Conservation (phyloP, 1,284 basidiomycete species). For the Heliocybe sulcata region DNA sequence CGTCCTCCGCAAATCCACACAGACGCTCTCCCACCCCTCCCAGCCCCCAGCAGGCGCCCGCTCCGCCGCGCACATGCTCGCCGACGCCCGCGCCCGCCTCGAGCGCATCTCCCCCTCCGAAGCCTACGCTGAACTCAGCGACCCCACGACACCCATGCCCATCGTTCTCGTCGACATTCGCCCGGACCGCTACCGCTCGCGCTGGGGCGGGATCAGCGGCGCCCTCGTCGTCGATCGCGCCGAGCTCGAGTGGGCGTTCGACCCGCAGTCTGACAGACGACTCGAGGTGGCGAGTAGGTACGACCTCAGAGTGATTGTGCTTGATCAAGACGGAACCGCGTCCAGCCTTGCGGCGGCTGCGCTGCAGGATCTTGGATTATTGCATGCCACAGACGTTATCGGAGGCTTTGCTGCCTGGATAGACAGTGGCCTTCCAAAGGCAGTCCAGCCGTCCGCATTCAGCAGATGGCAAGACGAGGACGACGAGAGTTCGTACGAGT, state of each 20-base stretch:
- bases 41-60: slow-evolving; percentile 55
- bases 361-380: slow-evolving; percentile 57
- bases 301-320: slow-evolving; percentile 61
- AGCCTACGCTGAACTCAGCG: slow-evolving; percentile 51
- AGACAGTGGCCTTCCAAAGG: slow-evolving; percentile 49
- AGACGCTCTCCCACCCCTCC: slow-evolving; percentile 49
- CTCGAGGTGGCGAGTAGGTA: slow-evolving; percentile 62
- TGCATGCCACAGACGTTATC: slow-evolving; percentile 68
- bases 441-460: slow-evolving; percentile 14
- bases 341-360: slow-evolving; percentile 64
- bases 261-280: slow-evolving; percentile 50
- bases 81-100: slow-evolving; percentile 48
- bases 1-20: slow-evolving; percentile 51
- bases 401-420: slow-evolving; percentile 70
- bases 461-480: neutral
- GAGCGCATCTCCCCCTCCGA: slow-evolving; percentile 54
- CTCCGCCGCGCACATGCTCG: slow-evolving; percentile 47
- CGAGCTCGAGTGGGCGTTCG: slow-evolving; percentile 68
- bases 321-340: slow-evolving; percentile 65
- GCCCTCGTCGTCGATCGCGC: slow-evolving; percentile 64
- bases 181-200: slow-evolving; percentile 44
- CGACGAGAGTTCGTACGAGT: neutral
- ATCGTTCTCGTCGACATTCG: slow-evolving; percentile 73
- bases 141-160: slow-evolving; percentile 43
- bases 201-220: slow-evolving; percentile 51